phyloP scores from a whole-genome alignment of 257 asterid species.

The Datura wrightii region DNA sequence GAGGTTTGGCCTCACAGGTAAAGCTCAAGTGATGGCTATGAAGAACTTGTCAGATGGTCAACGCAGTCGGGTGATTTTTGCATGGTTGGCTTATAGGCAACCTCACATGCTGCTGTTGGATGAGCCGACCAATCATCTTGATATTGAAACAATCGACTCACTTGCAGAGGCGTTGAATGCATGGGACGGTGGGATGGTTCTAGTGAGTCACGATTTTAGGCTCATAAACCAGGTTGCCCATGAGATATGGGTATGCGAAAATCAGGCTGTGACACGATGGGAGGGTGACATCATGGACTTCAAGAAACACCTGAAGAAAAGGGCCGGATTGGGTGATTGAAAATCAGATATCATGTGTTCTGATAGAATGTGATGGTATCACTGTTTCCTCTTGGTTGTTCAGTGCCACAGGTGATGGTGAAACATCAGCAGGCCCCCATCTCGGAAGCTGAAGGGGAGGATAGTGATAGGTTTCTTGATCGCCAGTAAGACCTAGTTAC shows the following conservation, averaged over 20 bases:
- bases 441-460: not conserved
- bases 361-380: not conserved
- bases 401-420: slow-evolving; percentile 20
- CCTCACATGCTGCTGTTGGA: slow-evolving; percentile 92
- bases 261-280: slow-evolving; percentile 86
- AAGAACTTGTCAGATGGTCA: slow-evolving; percentile 91
- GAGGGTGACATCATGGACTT: slow-evolving; percentile 92
- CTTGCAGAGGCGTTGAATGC: slow-evolving; percentile 94
- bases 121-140: slow-evolving; percentile 98
- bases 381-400: not conserved
- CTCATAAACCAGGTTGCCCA: slow-evolving; percentile 96
- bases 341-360: not conserved
- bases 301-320: slow-evolving; percentile 76
- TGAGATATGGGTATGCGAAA: slow-evolving; percentile 98
- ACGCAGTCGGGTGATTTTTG: slow-evolving; percentile 85
- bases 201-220: slow-evolving; percentile 96
- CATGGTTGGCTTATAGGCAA: slow-evolving; percentile 93
- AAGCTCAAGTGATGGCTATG: slow-evolving; percentile 96
- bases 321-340: slow-evolving; percentile 67
- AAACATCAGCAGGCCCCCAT: slow-evolving; percentile 5
- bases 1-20: slow-evolving; percentile 84
- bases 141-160: slow-evolving; percentile 92
- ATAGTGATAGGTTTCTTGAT: not conserved
- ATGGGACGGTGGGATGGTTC: slow-evolving; percentile 98
- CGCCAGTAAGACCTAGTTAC: not conserved